Percentiles rank a stretch among this genome's conserved stretches.
phyloP scores from a whole-genome alignment of 306 rosid genomes.

The Crataegus laevigata region DNA sequence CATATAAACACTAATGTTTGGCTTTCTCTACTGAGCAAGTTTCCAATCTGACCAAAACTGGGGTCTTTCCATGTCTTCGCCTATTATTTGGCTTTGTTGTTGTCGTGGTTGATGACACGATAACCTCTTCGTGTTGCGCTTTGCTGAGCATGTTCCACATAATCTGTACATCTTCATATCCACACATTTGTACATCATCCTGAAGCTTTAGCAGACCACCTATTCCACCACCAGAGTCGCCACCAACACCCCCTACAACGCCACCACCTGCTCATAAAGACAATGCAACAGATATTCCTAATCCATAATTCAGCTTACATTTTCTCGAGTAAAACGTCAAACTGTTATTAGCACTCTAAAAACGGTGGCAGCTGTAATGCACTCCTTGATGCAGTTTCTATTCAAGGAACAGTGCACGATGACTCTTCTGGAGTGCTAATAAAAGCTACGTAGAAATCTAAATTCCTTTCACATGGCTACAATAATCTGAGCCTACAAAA shows the following conservation, averaged over 20 bases:
- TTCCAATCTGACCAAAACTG: constrained; percentile 5
- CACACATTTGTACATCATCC: constrained; percentile 51
- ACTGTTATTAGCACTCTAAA: too few relatives aligned
- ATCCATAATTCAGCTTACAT: background rate
- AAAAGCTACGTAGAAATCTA: too few relatives aligned
- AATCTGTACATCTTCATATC: constrained; percentile 50
- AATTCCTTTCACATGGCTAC: too few relatives aligned
- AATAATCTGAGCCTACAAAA: background rate
- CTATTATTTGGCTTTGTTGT: background rate
- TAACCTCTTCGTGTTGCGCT: background rate
- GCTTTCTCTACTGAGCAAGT: background rate
- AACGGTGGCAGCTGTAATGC: too few relatives aligned
- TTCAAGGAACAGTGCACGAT: too few relatives aligned
- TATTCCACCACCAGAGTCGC: background rate
- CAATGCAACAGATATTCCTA: background rate
- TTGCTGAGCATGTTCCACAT: constrained; percentile 59
- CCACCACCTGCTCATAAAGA: background rate
- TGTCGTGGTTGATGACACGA: background rate
- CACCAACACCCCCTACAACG: background rate
- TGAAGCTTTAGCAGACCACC: constrained; percentile 40
- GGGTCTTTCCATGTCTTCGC: background rate
- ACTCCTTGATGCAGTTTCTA: too few relatives aligned
- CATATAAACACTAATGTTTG: background rate
- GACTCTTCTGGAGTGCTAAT: too few relatives aligned
- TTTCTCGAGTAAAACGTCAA: background rate